Conservation (phyloP, 2,329 filamentous ascomycete genomes). For the Blastomyces gilchristii region DNA sequence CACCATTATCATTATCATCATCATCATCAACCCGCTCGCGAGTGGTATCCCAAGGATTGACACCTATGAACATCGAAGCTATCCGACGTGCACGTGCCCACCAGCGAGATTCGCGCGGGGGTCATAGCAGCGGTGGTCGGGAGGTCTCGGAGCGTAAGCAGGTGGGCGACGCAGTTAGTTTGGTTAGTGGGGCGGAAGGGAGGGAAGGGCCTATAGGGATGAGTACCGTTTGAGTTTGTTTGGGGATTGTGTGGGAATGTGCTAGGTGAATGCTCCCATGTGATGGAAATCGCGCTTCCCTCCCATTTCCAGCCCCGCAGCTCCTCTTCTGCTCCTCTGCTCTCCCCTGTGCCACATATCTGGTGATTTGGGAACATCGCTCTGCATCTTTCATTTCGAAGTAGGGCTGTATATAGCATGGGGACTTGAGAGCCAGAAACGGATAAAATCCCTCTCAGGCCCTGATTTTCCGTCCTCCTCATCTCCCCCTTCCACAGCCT, state of each 20-base stretch:
- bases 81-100: conserved; percentile 39
- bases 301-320: too few species aligned
- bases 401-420: background rate
- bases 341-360: background rate
- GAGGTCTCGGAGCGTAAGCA: conserved; percentile 82
- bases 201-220: background rate
- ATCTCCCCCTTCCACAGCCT: background rate
- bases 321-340: background rate
- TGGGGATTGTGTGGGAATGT: background rate
- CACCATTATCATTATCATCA: conserved; percentile 14
- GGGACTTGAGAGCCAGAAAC: background rate
- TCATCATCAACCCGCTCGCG: conserved; percentile 16
- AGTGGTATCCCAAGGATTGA: conserved; percentile 41
- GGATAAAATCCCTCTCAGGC: background rate
- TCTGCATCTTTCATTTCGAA: background rate
- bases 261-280: background rate
- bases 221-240: background rate
- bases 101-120: conserved; percentile 47
- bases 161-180: conserved; percentile 74
- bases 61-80: conserved; percentile 42
- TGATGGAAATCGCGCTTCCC: background rate
- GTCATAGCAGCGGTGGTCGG: conserved; percentile 39
- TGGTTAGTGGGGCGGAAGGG: conserved; percentile 51
- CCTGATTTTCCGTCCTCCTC: background rate
- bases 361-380: background rate